Evolutionary conservation across 2,329 filamentous ascomycete genomes (phyloP).

Genomic region (Trichoderma guizhouense): DNA sequence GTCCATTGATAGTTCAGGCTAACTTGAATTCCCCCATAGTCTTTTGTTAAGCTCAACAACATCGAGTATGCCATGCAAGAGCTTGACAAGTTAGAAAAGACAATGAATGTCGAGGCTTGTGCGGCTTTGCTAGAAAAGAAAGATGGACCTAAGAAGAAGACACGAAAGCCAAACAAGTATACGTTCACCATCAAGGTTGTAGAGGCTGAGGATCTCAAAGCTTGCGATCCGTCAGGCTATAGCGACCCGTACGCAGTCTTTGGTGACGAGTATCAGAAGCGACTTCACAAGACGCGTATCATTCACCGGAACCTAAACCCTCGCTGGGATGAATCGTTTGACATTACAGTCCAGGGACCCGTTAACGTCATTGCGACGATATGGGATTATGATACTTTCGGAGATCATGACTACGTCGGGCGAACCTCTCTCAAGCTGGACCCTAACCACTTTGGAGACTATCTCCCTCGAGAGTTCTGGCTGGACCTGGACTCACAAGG

Average conservation of each 20-base stretch:
- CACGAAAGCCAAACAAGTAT: conserved; percentile 75
- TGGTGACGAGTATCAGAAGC: conserved; percentile 96
- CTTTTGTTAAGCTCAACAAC: conserved; percentile 96
- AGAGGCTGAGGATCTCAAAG: conserved; percentile 94
- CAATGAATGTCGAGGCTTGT: conserved; percentile 88
- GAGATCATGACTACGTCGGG: conserved; percentile 95
- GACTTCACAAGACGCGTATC: conserved; percentile 89
- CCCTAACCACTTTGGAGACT: conserved; percentile 94
- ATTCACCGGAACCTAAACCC: conserved; percentile 89
- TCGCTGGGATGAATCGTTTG: conserved; percentile 94
- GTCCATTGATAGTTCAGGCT: neutral
- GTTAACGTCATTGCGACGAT: conserved; percentile 95
- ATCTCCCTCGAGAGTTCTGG: conserved; percentile 95
- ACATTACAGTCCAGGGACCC: conserved; percentile 87
- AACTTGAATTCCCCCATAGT: conserved; percentile 49
- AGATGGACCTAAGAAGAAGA: conserved; percentile 64
- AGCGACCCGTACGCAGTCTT: conserved; percentile 98
- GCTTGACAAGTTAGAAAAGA: conserved; percentile 82
- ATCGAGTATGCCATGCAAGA: conserved; percentile 92
- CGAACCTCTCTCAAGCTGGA: conserved; percentile 98
- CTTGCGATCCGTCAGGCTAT: conserved; percentile 90
- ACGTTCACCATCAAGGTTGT: conserved; percentile 99
- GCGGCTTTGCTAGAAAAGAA: conserved; percentile 75
- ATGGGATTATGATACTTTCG: conserved; percentile 97
- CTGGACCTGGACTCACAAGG: conserved; percentile 95